Percentiles rank a stretch among this genome's conserved stretches.
Evolutionary conservation across 1,284 basidiomycete genomes (phyloP).

Genomic region (Inonotus hispidus): DNA sequence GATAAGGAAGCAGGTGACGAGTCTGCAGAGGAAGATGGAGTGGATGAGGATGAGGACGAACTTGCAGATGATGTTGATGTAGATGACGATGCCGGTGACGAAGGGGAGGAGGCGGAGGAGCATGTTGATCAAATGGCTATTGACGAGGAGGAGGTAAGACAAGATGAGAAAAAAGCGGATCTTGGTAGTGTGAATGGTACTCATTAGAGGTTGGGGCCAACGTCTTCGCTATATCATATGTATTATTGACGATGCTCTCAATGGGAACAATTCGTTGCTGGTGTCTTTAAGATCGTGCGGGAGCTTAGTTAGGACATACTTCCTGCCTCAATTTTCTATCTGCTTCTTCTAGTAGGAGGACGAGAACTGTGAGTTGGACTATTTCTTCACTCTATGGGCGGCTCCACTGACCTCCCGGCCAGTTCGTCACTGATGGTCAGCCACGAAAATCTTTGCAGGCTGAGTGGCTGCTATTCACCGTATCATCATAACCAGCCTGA

Average conservation of each 20-base stretch:
- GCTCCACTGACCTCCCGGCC: too few relatives aligned
- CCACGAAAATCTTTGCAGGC: too few relatives aligned
- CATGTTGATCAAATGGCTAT: slow-evolving; percentile 29
- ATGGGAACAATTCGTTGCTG: too few relatives aligned
- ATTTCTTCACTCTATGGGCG: too few relatives aligned
- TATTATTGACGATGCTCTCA: neutral
- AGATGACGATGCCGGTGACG: slow-evolving; percentile 23
- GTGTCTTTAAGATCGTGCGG: too few relatives aligned
- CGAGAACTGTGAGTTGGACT: too few relatives aligned
- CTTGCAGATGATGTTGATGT: slow-evolving; percentile 29
- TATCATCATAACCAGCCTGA: too few relatives aligned
- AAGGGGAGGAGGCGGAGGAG: slow-evolving; percentile 24
- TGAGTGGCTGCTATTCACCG: too few relatives aligned
- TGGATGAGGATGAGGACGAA: slow-evolving; percentile 26
- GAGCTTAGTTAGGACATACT: too few relatives aligned
- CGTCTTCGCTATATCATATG: neutral
- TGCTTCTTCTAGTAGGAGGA: too few relatives aligned
- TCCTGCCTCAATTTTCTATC: too few relatives aligned
- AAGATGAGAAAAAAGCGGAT: neutral
- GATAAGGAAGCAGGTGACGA: slow-evolving; percentile 26
- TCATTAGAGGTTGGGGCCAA: neutral
- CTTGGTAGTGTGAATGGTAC: neutral
- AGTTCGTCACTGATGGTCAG: too few relatives aligned
- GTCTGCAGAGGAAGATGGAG: slow-evolving; percentile 22
- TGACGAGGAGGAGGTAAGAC: slow-evolving; percentile 30